Conservation (phyloP, 495 filamentous ascomycete species). For the Lentithecium fluviatile region DNA sequence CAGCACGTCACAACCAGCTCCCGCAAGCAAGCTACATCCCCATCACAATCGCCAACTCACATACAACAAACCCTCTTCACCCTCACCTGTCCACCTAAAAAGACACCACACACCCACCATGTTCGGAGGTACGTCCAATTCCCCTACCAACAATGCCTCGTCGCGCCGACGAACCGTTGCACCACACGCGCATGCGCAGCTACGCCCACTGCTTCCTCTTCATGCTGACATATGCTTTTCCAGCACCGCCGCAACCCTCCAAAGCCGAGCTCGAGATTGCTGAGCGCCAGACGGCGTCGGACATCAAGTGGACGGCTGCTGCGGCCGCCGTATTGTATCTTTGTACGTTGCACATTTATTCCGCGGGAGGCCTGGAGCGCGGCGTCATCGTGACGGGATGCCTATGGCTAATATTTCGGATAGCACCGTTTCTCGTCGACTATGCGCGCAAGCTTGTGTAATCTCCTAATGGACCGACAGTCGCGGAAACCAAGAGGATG, state of each 20-base stretch:
- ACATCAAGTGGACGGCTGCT: conserved; percentile 56
- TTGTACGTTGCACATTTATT: conserved; percentile 67
- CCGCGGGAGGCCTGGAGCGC: too few species aligned
- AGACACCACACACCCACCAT: background rate
- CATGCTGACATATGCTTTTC: too few species aligned
- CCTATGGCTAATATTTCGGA: conserved; percentile 1
- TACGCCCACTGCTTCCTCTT: too few species aligned
- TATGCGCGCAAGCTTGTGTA: conserved; percentile 74
- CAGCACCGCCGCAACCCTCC: background rate
- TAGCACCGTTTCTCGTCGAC: conserved; percentile 82
- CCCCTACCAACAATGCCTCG: background rate
- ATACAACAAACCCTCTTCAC: too few species aligned
- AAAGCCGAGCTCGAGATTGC: conserved; percentile 54
- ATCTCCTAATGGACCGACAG: conserved; percentile 9
- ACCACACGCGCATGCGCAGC: too few species aligned
- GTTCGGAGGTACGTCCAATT: background rate
- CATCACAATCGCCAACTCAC: too few species aligned
- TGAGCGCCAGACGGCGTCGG: conserved; percentile 61
- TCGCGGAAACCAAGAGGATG: background rate
- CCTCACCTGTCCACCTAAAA: too few species aligned
- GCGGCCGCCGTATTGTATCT: conserved; percentile 68
- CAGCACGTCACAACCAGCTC: too few species aligned
- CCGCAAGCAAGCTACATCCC: too few species aligned
- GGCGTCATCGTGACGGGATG: conserved; percentile 5
- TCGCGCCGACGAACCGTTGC: too few species aligned